A percentile compares a stretch with the other conserved stretches of the same genome.
phyloP scores from a whole-genome alignment of 2,329 filamentous ascomycete species.

The Phyllosticta citrichinensis region DNA sequence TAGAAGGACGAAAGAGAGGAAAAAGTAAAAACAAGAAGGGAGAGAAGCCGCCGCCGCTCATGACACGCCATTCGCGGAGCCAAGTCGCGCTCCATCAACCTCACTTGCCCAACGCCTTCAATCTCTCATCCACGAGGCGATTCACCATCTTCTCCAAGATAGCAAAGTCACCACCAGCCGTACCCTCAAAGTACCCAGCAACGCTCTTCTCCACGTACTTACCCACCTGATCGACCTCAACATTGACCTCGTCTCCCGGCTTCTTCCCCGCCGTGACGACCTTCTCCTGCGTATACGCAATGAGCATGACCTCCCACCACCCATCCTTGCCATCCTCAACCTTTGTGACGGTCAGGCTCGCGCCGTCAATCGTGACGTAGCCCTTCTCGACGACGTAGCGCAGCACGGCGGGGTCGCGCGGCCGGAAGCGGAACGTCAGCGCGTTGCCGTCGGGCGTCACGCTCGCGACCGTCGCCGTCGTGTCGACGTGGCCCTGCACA shows the following conservation, averaged over 20 bases:
- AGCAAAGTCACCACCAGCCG: conserved; percentile 39
- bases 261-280: conserved; percentile 74
- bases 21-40: neutral
- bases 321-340: conserved; percentile 72
- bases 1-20: neutral
- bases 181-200: conserved; percentile 60
- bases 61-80: neutral
- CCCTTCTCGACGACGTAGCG: conserved; percentile 93
- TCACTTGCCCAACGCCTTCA: conserved; percentile 35
- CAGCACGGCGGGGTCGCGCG: conserved; percentile 58
- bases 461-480: conserved; percentile 63
- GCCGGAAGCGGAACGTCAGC: conserved; percentile 72
- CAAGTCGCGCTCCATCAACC: neutral
- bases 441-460: conserved; percentile 80
- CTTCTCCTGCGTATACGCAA: conserved; percentile 90
- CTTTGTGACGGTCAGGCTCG: conserved; percentile 82
- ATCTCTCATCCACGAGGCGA: conserved; percentile 62
- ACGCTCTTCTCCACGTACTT: conserved; percentile 90
- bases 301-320: conserved; percentile 94
- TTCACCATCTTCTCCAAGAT: conserved; percentile 46
- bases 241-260: conserved; percentile 72
- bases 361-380: conserved; percentile 87
- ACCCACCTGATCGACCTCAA: conserved; percentile 82
- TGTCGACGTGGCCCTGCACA: conserved; percentile 95
- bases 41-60: neutral